Conservation (phyloP, 139 green algal genomes). For the Chlamydomonas sp. region DNA sequence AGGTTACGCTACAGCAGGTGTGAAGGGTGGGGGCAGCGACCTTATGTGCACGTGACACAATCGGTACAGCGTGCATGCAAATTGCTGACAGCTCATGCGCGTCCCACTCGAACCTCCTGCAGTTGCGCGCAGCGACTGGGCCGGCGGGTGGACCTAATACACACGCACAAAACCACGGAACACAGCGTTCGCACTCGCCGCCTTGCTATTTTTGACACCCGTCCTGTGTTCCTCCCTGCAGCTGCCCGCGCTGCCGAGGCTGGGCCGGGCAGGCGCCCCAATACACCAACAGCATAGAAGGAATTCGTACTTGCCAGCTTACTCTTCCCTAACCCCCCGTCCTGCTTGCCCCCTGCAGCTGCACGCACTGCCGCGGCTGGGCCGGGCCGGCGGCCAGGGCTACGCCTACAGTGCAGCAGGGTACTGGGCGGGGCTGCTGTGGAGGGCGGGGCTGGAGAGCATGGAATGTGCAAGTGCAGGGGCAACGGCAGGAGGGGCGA, state of each 20-base stretch:
- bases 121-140: neutral
- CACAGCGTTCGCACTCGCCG: neutral
- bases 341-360: neutral
- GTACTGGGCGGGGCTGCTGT: slow-evolving; percentile 20
- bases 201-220: neutral
- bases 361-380: neutral
- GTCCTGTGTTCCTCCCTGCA: no score
- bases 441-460: neutral
- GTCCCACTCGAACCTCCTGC: neutral
- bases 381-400: neutral
- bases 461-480: neutral
- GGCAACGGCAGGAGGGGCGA: no score
- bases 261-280: neutral
- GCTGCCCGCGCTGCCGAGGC: no score
- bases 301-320: neutral
- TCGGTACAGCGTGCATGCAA: no score
- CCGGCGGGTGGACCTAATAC: neutral
- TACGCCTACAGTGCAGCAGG: neutral
- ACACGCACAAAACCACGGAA: neutral
- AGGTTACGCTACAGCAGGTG: slow-evolving; percentile 17
- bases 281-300: neutral
- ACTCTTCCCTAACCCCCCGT: no score
- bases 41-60: neutral
- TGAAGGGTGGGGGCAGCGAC: no score
- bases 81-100: no score